phyloP scores from a whole-genome alignment of 208 protist genomes.

The Zelonia costaricensis region DNA sequence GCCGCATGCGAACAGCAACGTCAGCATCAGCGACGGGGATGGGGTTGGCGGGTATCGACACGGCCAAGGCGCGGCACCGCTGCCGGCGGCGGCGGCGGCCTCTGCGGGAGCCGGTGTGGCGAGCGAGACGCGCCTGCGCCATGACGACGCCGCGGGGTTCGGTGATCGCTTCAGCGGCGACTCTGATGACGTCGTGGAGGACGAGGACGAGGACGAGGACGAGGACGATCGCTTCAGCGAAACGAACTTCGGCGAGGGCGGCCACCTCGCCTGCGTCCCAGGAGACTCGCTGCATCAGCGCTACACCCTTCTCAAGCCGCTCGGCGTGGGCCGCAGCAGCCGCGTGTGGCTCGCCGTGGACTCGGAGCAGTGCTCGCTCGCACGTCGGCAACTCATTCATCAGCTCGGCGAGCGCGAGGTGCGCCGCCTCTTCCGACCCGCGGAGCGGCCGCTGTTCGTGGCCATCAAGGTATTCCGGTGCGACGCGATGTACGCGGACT shows the following conservation, averaged over 20 bases:
- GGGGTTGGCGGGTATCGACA: too few relatives aligned
- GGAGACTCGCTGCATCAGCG: slow-evolving; percentile 66
- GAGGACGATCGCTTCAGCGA: slow-evolving; percentile 30
- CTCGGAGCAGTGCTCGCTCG: slow-evolving; percentile 46
- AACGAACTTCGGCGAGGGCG: slow-evolving; percentile 45
- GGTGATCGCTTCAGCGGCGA: too few relatives aligned
- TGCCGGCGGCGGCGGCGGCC: too few relatives aligned
- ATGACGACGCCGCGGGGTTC: too few relatives aligned
- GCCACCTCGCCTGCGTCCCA: slow-evolving; percentile 60
- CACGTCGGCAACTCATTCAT: slow-evolving; percentile 42
- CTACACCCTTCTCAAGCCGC: slow-evolving; percentile 48
- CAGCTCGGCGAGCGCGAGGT: slow-evolving; percentile 37
- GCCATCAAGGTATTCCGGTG: slow-evolving; percentile 80
- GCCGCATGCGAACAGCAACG: too few relatives aligned
- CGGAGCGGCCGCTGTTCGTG: slow-evolving; percentile 52
- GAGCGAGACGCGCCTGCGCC: too few relatives aligned
- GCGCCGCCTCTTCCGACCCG: slow-evolving; percentile 33
- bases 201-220: slow-evolving; percentile 11
- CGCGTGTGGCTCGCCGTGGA: slow-evolving; percentile 75
- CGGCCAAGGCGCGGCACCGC: too few relatives aligned
- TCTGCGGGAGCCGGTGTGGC: too few relatives aligned
- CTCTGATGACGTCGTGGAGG: too few relatives aligned
- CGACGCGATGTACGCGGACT: slow-evolving; percentile 36
- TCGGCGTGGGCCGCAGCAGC: slow-evolving; percentile 55
- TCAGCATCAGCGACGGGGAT: too few relatives aligned